Conservation (phyloP, 2,329 filamentous ascomycete species). For the Aureobasidium sp. region DNA sequence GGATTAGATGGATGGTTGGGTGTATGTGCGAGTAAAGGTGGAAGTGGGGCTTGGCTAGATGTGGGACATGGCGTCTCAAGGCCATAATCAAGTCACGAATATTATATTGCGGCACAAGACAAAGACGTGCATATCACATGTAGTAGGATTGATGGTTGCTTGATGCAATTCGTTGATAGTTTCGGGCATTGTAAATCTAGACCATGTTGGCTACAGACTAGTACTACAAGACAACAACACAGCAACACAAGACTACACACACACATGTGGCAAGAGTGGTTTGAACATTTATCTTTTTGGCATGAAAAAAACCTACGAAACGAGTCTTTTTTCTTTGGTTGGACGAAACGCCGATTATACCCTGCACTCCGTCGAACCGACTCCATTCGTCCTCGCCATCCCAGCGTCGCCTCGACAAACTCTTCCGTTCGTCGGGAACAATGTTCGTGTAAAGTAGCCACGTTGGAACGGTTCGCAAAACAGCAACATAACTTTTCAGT, state of each 20-base stretch:
- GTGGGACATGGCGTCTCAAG: neutral
- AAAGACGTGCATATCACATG: neutral
- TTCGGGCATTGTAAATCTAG: too few relatives aligned
- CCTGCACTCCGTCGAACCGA: constrained; percentile 11
- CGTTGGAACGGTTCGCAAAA: neutral
- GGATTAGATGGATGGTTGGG: neutral
- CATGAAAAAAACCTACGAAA: constrained; percentile 13
- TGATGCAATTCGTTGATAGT: too few relatives aligned
- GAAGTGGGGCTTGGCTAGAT: neutral
- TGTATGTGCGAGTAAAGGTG: neutral
- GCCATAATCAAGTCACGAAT: neutral
- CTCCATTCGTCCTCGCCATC: neutral
- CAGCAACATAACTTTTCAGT: constrained; percentile 10
- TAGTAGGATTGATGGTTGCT: too few relatives aligned
- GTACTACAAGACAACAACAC: too few relatives aligned
- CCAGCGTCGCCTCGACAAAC: constrained; percentile 4
- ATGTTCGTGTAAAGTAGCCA: neutral
- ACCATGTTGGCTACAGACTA: too few relatives aligned
- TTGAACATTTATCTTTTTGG: constrained; percentile 13
- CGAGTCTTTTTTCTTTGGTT: constrained; percentile 8
- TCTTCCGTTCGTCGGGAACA: neutral
- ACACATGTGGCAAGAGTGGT: neutral
- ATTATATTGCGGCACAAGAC: neutral
- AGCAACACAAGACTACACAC: neutral
- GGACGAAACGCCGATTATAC: constrained; percentile 12